A percentile compares a stretch with the other conserved stretches of the same genome.
Conservation (phyloP, 2,329 filamentous ascomycete species). For the Diaporthe vexans region DNA sequence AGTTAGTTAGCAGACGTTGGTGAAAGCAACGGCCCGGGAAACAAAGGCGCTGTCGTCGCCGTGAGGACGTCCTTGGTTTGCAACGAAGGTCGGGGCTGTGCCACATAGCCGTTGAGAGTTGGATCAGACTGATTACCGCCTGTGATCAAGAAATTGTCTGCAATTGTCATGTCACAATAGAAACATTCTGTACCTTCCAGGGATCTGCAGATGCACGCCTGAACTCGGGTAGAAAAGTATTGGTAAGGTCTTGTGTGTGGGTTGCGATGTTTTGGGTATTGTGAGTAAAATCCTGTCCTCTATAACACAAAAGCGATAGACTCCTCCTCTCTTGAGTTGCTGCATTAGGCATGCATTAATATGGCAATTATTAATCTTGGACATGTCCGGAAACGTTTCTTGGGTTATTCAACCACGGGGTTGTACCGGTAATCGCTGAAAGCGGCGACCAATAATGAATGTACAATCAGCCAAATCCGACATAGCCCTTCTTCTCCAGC, state of each 20-base stretch:
- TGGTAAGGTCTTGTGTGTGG: not conserved
- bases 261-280: not conserved
- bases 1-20: not conserved
- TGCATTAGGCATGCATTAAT: not conserved
- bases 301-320: not conserved
- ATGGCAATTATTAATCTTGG: not conserved
- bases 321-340: not conserved
- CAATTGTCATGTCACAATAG: not conserved
- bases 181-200: not conserved
- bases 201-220: not conserved
- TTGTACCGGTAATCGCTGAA: no score
- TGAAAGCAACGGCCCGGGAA: not conserved
- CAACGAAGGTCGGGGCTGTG: not conserved
- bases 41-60: not conserved
- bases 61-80: not conserved
- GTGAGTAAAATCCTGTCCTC: not conserved
- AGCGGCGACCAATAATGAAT: not conserved
- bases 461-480: not conserved
- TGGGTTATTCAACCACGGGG: no score
- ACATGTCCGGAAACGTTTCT: not conserved
- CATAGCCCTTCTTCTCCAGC: constrained; percentile 1
- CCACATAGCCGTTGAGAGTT: not conserved
- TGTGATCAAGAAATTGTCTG: not conserved
- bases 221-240: not conserved
- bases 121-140: not conserved